Base-by-base conservation (phyloP, 257 asterid genomes). In the Parsonsia alboflavescens region DNA sequence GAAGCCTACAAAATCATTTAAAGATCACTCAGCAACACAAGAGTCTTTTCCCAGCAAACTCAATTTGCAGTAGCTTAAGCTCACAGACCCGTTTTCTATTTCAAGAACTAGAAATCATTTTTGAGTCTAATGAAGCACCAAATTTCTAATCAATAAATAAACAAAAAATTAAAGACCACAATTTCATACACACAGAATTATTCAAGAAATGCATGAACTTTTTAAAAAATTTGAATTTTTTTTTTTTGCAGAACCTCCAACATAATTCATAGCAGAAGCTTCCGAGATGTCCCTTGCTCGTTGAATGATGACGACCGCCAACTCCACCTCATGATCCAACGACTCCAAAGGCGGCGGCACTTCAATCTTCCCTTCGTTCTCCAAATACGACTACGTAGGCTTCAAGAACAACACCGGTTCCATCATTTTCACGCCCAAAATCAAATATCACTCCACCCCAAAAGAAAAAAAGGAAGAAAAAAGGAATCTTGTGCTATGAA, bases 361-460 rank as follows among this genome's bases (percentile, higher is more conserved):
- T 86, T 91, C 90, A 57, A 93, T 91, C 76, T 72, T 87, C 1
- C 97, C 98, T 75, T 97, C 98, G 68, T 91, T 89, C 78, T 80
- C 88, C 86, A 93, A 75, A 84, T 88, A 93, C 84, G 98, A 93
- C 69, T 96, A 75, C 81, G 98, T 93, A 26, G 98, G 98, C 91
- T 93, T 93, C 91, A 93, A 73, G 85, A 93, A 93, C 88, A 93
- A 86, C 76, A 93, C 97, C 54, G 98, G 98, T 80, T 93, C 98
- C 98, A 90, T 67, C 52, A 56, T 45, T 65, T 42, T n/a, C 12
- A 36, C 26, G 36, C 44, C 28, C 0, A 36, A 42, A 33, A 33
- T 33, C 39, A 33, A 33, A 33, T 33, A 33, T 16, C 19, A 16
- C 16, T 1, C 19, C 56, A 21, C 56, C 19, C 2, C 12, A 50